Evolutionary conservation across 306 rosid genomes (phyloP).

Genomic region (Prosopis cineraria): DNA sequence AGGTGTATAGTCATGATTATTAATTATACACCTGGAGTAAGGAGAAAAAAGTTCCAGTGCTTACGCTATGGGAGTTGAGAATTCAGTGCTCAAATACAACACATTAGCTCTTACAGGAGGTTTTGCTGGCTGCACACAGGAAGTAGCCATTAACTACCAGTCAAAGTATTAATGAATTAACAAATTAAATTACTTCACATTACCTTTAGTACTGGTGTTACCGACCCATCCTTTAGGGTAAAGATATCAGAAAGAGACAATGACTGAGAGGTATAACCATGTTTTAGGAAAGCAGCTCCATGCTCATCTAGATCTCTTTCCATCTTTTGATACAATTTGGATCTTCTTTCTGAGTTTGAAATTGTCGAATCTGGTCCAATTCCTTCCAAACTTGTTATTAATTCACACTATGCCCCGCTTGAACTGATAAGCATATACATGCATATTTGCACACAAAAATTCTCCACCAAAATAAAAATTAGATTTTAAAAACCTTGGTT

Average conservation of each 20-base stretch:
- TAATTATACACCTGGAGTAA: not conserved
- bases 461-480: conserved; percentile 33
- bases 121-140: conserved; percentile 67
- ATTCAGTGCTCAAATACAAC: conserved; percentile 68
- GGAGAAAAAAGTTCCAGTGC: conserved; percentile 20
- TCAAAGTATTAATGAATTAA: conserved; percentile 23
- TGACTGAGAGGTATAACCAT: conserved; percentile 91
- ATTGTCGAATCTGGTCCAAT: conserved; percentile 45
- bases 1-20: conserved; percentile 14
- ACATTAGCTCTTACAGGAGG: conserved; percentile 97
- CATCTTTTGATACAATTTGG: conserved; percentile 77
- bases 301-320: conserved; percentile 74
- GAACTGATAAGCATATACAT: not conserved
- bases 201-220: conserved; percentile 80
- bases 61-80: conserved; percentile 77
- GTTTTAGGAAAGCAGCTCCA: conserved; percentile 77
- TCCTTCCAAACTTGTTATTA: conserved; percentile 25
- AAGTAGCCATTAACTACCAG: conserved; percentile 40
- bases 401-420: not conserved
- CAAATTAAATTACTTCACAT: not conserved
- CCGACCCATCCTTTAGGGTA: conserved; percentile 70
- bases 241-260: conserved; percentile 86
- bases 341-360: conserved; percentile 56
- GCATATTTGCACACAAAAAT: not conserved
- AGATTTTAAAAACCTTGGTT: conserved; percentile 12